Conservation (phyloP, 106 monocot genomes). For the Acorus calamus region DNA sequence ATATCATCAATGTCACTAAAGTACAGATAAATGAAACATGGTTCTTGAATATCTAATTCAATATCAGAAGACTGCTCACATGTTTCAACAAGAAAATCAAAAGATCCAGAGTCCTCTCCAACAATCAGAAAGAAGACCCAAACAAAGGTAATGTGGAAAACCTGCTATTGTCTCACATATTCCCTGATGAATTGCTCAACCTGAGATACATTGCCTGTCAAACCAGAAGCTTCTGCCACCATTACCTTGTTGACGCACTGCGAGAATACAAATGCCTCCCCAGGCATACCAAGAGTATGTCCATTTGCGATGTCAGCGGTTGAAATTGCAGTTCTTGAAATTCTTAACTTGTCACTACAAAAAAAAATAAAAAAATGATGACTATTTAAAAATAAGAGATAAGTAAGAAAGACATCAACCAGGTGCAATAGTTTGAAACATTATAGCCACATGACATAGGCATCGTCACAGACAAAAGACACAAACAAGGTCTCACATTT, state of each 20-base stretch:
- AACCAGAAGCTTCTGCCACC: slow-evolving; percentile 64
- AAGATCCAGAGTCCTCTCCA: too few relatives aligned
- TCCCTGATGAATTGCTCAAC: slow-evolving; percentile 77
- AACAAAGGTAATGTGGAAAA: too few relatives aligned
- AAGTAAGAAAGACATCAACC: background rate
- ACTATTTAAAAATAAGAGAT: background rate
- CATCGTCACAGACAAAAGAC: background rate
- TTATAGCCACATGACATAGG: background rate
- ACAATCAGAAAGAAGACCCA: too few relatives aligned
- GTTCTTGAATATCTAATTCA: too few relatives aligned
- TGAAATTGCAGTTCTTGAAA: slow-evolving; percentile 71
- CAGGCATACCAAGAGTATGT: slow-evolving; percentile 56
- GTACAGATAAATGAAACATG: too few relatives aligned
- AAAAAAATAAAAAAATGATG: background rate
- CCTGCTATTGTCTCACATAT: slow-evolving; percentile 16
- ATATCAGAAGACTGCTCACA: too few relatives aligned
- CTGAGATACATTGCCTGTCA: slow-evolving; percentile 52
- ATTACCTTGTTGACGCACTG: slow-evolving; percentile 81
- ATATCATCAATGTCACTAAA: too few relatives aligned
- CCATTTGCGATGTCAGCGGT: slow-evolving; percentile 60
- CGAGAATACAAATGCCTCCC: slow-evolving; percentile 50
- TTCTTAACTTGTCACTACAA: slow-evolving; percentile 74
- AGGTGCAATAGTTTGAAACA: background rate
- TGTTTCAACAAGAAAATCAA: too few relatives aligned
- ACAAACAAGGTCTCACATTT: slow-evolving; percentile 49